These are phyloP conservation scores for Pyrenophora seminiperda DNA, from an alignment of 2,329 filamentous ascomycete species.

Conservation along the genomic window DNA sequence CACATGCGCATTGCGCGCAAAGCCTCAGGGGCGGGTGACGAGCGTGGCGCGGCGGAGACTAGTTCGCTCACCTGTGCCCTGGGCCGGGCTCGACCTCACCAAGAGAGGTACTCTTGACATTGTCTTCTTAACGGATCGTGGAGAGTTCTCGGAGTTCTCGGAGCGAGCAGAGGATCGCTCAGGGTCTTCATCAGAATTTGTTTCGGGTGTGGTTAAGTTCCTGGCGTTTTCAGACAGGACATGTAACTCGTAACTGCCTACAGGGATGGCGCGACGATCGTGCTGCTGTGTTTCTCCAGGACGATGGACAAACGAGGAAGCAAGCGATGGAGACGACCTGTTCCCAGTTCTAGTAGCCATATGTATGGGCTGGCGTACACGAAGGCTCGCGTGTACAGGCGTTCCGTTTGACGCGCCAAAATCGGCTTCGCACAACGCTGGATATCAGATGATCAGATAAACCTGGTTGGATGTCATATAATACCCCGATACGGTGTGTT, in stretches of 20 bases:
- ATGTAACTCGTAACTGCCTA: conserved; percentile 42
- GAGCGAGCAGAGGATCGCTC: conserved; percentile 18
- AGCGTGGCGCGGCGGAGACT: conserved; percentile 14
- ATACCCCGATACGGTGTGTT: conserved; percentile 10
- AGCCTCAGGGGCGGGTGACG: background rate
- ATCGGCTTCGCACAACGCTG: conserved; percentile 25
- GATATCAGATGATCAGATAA: conserved; percentile 38
- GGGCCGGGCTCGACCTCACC: conserved; percentile 63
- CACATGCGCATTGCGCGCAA: conserved; percentile 1
- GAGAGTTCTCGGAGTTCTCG: conserved; percentile 21
- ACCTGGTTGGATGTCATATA: background rate
- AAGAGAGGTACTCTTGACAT: conserved; percentile 63
- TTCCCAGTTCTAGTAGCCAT: conserved; percentile 29
- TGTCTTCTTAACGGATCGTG: conserved; percentile 24
- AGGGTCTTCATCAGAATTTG: conserved; percentile 38
- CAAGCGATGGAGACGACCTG: conserved; percentile 20
- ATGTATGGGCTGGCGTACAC: conserved; percentile 30
- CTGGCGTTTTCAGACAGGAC: conserved; percentile 34
- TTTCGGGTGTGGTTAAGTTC: conserved; percentile 31
- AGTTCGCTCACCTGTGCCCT: conserved; percentile 55
- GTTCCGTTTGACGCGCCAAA: conserved; percentile 30
- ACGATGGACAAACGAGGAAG: conserved; percentile 28
- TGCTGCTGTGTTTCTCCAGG: conserved; percentile 29
- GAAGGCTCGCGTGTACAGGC: conserved; percentile 27
- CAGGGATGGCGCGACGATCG: conserved; percentile 21